These are phyloP conservation scores for Lecanosticta acicola DNA, from an alignment of 2,329 filamentous ascomycete genomes.

Conservation along the genomic window DNA sequence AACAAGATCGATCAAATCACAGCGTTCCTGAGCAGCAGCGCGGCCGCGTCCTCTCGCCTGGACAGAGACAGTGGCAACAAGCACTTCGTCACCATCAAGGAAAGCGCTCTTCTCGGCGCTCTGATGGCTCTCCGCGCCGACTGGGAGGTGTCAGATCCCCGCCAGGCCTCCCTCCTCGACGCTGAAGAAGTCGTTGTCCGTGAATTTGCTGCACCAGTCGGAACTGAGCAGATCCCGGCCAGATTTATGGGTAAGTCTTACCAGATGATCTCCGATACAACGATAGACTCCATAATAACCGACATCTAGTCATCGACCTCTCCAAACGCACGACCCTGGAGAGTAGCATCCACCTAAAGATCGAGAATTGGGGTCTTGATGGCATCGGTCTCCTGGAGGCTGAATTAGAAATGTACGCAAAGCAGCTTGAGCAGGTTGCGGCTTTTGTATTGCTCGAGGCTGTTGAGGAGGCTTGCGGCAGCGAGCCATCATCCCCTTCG, in stretches of 20 bases:
- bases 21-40: conserved; percentile 2
- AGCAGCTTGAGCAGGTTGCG: background rate
- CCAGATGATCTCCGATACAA: background rate
- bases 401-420: conserved; percentile 8
- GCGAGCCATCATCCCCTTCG: background rate
- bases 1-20: conserved; percentile 3
- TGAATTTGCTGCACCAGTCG: background rate
- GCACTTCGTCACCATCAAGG: conserved; percentile 4
- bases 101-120: conserved; percentile 3
- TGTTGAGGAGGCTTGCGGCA: background rate
- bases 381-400: conserved; percentile 7
- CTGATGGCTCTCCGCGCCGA: conserved; percentile 5
- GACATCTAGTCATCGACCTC: background rate
- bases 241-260: conserved; percentile 1
- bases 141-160: conserved; percentile 4
- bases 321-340: background rate
- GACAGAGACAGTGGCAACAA: background rate
- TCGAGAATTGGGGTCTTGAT: conserved; percentile 3
- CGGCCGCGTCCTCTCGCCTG: background rate
- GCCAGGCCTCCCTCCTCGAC: conserved; percentile 1
- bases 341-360: background rate
- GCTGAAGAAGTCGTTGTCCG: conserved; percentile 4
- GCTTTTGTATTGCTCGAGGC: background rate
- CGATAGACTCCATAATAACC: conserved; percentile 2
- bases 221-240: background rate